phyloP scores from a whole-genome alignment of 495 filamentous ascomycete species.

The Penicillium daleae region DNA sequence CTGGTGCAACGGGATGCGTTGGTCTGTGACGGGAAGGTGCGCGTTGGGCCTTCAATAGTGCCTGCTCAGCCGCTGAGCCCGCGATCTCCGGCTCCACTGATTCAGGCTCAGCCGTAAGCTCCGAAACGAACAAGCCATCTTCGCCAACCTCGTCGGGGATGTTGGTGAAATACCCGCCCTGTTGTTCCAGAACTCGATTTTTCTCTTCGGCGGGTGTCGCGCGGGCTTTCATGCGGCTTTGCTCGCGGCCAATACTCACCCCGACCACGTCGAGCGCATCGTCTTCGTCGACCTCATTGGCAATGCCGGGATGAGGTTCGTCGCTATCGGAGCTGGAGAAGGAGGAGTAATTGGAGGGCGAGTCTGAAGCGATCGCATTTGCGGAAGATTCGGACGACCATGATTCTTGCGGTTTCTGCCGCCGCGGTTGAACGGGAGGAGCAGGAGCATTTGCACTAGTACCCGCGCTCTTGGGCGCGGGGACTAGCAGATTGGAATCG shows the following conservation, averaged over 20 bases:
- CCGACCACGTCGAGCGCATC: constrained; percentile 70
- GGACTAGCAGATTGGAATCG: constrained; percentile 8
- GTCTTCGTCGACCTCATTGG: constrained; percentile 39
- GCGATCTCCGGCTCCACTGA: constrained; percentile 17
- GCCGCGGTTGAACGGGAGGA: not conserved
- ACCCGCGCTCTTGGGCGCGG: constrained; percentile 8
- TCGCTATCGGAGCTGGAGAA: constrained; percentile 49
- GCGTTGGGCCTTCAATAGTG: not conserved
- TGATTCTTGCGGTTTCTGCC: constrained; percentile 15
- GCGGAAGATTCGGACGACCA: constrained; percentile 31
- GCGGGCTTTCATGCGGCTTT: constrained; percentile 71
- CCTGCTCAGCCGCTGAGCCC: not conserved
- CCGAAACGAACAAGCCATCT: constrained; percentile 37
- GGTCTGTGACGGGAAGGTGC: constrained; percentile 5
- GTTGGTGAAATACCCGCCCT: constrained; percentile 58
- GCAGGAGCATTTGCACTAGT: not conserved
- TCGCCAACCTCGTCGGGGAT: constrained; percentile 31
- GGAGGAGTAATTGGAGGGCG: constrained; percentile 31
- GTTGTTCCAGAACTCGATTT: constrained; percentile 63
- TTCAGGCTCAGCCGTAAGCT: constrained; percentile 44
- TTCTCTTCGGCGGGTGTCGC: constrained; percentile 77
- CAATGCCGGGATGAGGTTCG: constrained; percentile 20
- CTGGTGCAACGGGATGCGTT: constrained; percentile 15
- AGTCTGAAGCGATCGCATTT: constrained; percentile 25
- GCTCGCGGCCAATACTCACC: constrained; percentile 72